These are phyloP conservation scores for Gossypium raimondii DNA, from an alignment of 345 rosid species.

Conservation along the genomic window DNA sequence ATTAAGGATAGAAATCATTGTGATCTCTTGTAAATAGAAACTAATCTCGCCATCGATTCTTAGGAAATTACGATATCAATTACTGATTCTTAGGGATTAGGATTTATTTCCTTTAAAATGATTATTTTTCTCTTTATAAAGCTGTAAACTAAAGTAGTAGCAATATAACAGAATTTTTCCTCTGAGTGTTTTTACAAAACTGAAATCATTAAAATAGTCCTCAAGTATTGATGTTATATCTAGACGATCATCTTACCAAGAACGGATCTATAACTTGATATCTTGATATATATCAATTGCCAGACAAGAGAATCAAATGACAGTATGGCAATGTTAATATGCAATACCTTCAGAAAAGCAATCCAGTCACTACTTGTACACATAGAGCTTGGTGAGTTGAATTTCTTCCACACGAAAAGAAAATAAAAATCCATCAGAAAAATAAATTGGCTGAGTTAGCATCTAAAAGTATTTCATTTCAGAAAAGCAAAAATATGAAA, in stretches of 20 bases:
- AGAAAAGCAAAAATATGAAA: neutral
- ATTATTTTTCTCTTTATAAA: no score
- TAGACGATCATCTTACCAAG: neutral
- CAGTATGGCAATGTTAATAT: constrained; percentile 5
- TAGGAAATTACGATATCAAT: no score
- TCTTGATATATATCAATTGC: neutral
- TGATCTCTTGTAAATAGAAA: no score
- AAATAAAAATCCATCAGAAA: neutral
- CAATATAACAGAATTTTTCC: no score
- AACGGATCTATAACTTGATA: neutral
- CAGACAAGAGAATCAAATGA: constrained; percentile 12
- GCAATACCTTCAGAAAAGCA: constrained; percentile 75
- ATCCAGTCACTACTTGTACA: constrained; percentile 79
- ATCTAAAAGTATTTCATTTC: constrained; percentile 7
- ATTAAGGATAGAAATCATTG: no score
- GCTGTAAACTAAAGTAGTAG: no score
- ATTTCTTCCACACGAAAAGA: constrained; percentile 56
- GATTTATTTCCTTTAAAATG: no score
- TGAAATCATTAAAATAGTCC: neutral
- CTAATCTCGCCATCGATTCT: no score
- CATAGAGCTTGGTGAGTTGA: constrained; percentile 79
- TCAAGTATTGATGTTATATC: neutral
- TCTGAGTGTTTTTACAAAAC: no score
- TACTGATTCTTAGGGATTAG: no score
- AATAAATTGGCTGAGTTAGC: constrained; percentile 9